Base-by-base conservation (phyloP, 2,329 filamentous ascomycete genomes). In the Cladophialophora exuberans region DNA sequence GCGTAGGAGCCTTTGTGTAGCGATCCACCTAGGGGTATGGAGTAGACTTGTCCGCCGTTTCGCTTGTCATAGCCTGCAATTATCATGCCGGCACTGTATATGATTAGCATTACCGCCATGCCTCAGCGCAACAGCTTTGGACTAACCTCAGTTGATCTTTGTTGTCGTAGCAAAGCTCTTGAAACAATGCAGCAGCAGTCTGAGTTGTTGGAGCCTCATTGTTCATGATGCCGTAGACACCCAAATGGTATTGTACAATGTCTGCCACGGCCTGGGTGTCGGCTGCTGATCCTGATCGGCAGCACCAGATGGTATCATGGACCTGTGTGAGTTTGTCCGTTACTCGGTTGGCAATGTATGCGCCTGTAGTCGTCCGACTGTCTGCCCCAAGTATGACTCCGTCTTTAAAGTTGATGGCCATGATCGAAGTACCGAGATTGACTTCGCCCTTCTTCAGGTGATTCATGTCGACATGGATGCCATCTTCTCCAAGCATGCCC, bases 281-380 rank as follows among this genome's bases (percentile, higher is more conserved):
- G 64, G 94, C 94, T 26, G 94, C 94, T 22, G 94, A 99, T 47
- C 94, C 94, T 59, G 94, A 97, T 69, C 94, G 88, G 79, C 94
- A 99, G 80, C 94, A 99, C 94, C 94, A 99, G 76, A 99, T 97
- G 56, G 93, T 97, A 75, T 99, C 94, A 78, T 96, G 89, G 59
- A 99, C 93, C 80, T 92, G 89, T 68, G 94, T 99, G 72, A 99
- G 86, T 82, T 99, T 99, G 83, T 99, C 94, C 62, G 94, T 99
- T 64, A 99, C 94, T 81, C 94, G 88, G 77, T 99, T 99, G 67
- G 94, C 94, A 71, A 99, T 97, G 82, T 97, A 99, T 66, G 93
- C 86, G 68, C 94, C 94, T 52, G 93, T 99, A 42, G 94, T 99
- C 64, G 94, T 99, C 79, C 94, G 86, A 69, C 91, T 97, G 76